Conservation (phyloP, 176 grass and related monocot species). For the Carex scoparia region DNA sequence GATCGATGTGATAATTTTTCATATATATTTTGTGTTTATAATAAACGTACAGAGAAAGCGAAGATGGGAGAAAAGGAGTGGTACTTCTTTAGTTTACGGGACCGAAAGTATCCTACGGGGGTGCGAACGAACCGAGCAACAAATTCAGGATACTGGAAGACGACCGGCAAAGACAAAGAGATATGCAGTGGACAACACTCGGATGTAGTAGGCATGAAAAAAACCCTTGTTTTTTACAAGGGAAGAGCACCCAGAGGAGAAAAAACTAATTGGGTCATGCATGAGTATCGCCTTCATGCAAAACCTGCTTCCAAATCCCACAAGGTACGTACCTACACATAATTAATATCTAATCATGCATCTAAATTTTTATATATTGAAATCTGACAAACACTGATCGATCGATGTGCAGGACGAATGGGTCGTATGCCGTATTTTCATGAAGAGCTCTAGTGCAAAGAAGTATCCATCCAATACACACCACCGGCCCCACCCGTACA, state of each 20-base stretch:
- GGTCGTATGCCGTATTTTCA: constrained; percentile 73
- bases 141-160: constrained; percentile 79
- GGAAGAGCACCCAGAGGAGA: constrained; percentile 80
- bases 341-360: too few species aligned
- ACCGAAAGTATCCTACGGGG: constrained; percentile 77
- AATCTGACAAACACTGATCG: neutral
- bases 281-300: constrained; percentile 61
- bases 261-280: constrained; percentile 92
- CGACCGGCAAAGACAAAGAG: constrained; percentile 75
- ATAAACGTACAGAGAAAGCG: constrained; percentile 43
- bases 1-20: neutral
- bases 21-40: neutral
- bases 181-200: constrained; percentile 42
- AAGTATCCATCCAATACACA: constrained; percentile 60
- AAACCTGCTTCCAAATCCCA: constrained; percentile 51
- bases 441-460: constrained; percentile 50
- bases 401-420: constrained; percentile 53
- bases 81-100: constrained; percentile 82
- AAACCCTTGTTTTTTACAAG: constrained; percentile 95
- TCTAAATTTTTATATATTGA: neutral
- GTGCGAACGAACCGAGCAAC: constrained; percentile 81
- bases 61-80: constrained; percentile 93
- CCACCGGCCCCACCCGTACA: constrained; percentile 47
- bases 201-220: constrained; percentile 66
- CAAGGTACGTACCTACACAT: constrained; percentile 39